Evolutionary conservation across 2,329 filamentous ascomycete genomes (phyloP), one percentile per base, ranked within the genome.

Genomic region (Aspergillus eucalypticola): DNA sequence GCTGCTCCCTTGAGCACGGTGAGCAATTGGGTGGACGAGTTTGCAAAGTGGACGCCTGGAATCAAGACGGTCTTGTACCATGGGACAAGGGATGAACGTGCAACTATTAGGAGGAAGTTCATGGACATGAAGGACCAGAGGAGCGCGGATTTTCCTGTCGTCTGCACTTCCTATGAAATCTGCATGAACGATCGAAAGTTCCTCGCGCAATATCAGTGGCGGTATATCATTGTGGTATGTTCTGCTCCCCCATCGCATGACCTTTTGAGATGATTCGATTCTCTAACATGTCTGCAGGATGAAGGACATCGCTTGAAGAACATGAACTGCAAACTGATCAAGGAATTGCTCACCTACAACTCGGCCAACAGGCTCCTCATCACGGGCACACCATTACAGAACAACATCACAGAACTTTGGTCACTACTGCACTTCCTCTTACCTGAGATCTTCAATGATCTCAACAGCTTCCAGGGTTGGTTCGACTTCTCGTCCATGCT

Each of bases 221-320:
- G 96, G 56, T 97, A 96, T 68, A 97, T 99, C 70, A 95, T 99
- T 66, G 96, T 99, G 62, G 89, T 90, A 77, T 64, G 71, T 72
- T 35, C 17, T 27, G 17, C 13, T 6, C 13, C 29, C 29, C 19
- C 38, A 0, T 8, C 27, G 8, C 41, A 17, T n/a, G 8, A 4
- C 10, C 13, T 5, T 17, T 17, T 3, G 27, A 42, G 13, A 23
- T 27, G 32, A 5, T 8, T 58, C 25, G 32, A 6, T 8, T 59
- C 32, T 35, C 67, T 71, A 64, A 71, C 25, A 46, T 29, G 49
- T 13, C 25, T 23, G 19, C 60, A 90, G 88, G 94, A 99, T 67
- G 95, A 99, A 77, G 95, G 95, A 0, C 95, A 99, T 73, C 89
- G 95, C 1, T 88, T 99, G 83, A 99, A 99, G 80, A 99, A 99